phyloP scores from a whole-genome alignment of 1,139 yeast species.

The Nakaseomyces delphensis region DNA sequence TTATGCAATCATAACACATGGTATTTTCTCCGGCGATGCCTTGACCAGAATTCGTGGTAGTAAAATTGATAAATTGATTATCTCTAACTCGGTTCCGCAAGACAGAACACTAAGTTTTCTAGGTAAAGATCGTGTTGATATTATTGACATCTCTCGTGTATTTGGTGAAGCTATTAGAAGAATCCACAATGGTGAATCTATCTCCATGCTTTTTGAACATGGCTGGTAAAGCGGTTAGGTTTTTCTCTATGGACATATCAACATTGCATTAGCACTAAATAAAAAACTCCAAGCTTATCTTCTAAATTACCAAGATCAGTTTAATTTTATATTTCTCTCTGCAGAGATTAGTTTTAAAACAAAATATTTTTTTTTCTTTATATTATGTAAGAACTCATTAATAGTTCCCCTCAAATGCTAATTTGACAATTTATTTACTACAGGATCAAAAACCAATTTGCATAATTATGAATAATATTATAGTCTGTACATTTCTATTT shows the following conservation, averaged over 20 bases:
- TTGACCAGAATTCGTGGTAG: constrained; percentile 58
- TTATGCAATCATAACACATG: constrained; percentile 86
- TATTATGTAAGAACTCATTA: neutral
- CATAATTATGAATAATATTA: constrained; percentile 2
- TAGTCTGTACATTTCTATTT: neutral
- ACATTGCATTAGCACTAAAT: too few species aligned
- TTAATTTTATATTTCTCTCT: too few species aligned
- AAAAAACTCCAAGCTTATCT: too few species aligned
- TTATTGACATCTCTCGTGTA: constrained; percentile 76
- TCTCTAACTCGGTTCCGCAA: constrained; percentile 94
- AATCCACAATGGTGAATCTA: constrained; percentile 94
- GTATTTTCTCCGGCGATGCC: constrained; percentile 89
- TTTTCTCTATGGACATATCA: too few species aligned
- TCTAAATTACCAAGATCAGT: too few species aligned
- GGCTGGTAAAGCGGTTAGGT: constrained; percentile 57
- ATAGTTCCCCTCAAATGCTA: too few species aligned
- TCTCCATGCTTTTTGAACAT: constrained; percentile 86
- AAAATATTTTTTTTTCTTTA: too few species aligned
- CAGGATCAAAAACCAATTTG: neutral
- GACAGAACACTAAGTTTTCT: constrained; percentile 37
- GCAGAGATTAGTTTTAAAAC: too few species aligned
- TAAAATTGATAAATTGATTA: constrained; percentile 73
- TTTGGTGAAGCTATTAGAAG: constrained; percentile 93
- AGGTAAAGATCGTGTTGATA: constrained; percentile 62
- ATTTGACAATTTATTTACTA: neutral